Conservation (phyloP, 805 yeast species). For the Barnettozyma vustinii region DNA sequence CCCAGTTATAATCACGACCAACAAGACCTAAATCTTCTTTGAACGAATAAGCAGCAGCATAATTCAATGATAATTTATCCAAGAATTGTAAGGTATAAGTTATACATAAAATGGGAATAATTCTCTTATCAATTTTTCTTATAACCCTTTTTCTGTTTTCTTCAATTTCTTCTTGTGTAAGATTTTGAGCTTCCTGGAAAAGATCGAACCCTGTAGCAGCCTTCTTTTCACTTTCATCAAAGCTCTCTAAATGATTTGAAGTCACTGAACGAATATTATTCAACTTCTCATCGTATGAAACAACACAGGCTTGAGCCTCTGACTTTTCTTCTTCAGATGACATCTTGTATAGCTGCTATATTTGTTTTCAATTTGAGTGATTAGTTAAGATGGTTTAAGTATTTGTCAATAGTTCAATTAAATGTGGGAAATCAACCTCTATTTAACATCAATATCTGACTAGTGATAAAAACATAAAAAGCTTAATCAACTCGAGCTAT, state of each 20-base stretch:
- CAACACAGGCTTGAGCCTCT: neutral
- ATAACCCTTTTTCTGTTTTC: slow-evolving; percentile 1
- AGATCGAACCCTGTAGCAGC: slow-evolving; percentile 6
- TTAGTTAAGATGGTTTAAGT: neutral
- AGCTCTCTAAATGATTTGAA: slow-evolving; percentile 1
- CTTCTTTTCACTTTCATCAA: slow-evolving; percentile 4
- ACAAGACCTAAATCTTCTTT: slow-evolving; percentile 7
- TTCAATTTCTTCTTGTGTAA: slow-evolving; percentile 4
- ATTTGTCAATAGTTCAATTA: neutral
- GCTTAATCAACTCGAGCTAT: neutral
- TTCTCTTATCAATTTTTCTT: slow-evolving; percentile 5
- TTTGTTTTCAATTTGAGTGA: neutral
- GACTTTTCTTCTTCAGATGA: slow-evolving; percentile 1
- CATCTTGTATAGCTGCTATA: slow-evolving; percentile 1
- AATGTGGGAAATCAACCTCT: neutral
- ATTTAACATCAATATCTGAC: neutral
- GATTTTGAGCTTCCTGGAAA: slow-evolving; percentile 7
- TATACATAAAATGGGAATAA: slow-evolving; percentile 4
- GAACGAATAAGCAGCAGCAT: slow-evolving; percentile 7
- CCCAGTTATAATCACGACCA: slow-evolving; percentile 7
- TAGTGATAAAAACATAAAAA: neutral
- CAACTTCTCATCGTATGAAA: slow-evolving; percentile 2
- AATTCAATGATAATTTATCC: slow-evolving; percentile 5
- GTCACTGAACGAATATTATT: neutral
- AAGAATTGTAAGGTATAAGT: slow-evolving; percentile 6